Evolutionary conservation across 768 basidiomycete genomes (phyloP), one percentile per base, ranked within the genome.

Genomic region (Naematelia aurantialba): DNA sequence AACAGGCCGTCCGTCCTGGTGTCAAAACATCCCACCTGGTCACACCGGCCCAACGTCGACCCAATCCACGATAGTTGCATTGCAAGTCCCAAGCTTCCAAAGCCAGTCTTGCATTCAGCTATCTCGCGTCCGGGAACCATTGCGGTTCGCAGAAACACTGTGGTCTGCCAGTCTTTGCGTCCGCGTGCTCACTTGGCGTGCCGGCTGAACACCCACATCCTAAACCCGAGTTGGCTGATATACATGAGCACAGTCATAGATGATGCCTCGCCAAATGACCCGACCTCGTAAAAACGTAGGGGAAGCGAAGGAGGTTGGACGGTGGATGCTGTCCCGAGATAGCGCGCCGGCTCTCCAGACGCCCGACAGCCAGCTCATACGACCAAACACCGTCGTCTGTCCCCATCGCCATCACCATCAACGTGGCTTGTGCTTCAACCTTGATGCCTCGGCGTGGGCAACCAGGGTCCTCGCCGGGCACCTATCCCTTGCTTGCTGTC

Each of bases 111-210:
- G 64, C 63, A 78, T 55, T 48, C 87, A 79, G 12, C 84, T 85
- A 25, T 86, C 72, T 87, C 86, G 1, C 87, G 87, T 1, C 86
- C 81, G 0, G 86, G 82, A 31, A 86, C 81, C 82, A 87, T 83
- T 0, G 84, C 85, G 2, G 83, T 69, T 0, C 83, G 83, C 19
- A 85, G 75, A 39, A 85, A 67, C 19, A 57, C 52, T 21, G 56
- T 63, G 24, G 52, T 61, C 51, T 49, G 58, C 56, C 58, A 62
- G 19, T 52, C 52, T 44, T 50, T 48, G 3, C n/a, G 34, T 3
- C 27, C 30, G 17, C 51, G 42, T 25, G 24, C 44, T 8, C 21
- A 13, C 10, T 21, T 39, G n/a, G 51, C 46, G 1, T 46, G 53
- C 71, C 73, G 74, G n/a, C 74, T 19, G n/a, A 78, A 22, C 42